These are phyloP conservation scores for Tricholomella constricta DNA, from an alignment of 768 basidiomycete genomes.

Conservation along the genomic window DNA sequence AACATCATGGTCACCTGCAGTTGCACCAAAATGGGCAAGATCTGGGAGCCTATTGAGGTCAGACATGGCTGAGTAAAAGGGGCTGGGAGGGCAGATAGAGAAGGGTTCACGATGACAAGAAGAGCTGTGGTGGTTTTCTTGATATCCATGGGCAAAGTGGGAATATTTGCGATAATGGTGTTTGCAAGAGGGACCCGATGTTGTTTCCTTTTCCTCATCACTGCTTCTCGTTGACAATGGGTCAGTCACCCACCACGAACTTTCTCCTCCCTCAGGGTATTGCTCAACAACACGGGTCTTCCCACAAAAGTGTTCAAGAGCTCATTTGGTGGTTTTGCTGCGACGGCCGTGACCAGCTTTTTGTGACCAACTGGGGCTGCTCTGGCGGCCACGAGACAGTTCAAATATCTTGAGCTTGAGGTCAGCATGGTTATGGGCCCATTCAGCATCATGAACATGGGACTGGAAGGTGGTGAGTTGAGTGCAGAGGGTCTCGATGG, in stretches of 20 bases:
- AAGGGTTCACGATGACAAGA: too few species aligned
- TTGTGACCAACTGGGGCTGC: not conserved
- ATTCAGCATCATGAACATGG: slow-evolving; percentile 9
- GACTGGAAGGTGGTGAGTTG: slow-evolving; percentile 13
- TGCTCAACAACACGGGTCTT: not conserved
- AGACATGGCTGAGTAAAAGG: not conserved
- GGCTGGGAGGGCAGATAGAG: not conserved
- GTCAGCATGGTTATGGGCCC: slow-evolving; percentile 14
- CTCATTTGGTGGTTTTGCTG: not conserved
- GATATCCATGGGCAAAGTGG: too few species aligned
- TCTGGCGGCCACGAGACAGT: not conserved
- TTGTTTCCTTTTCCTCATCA: not conserved
- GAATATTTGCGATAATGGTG: too few species aligned
- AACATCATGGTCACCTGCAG: not conserved
- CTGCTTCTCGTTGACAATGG: not conserved
- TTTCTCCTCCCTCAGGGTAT: not conserved
- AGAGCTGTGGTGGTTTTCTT: too few species aligned
- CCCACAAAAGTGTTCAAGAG: not conserved
- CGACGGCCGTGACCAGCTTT: not conserved
- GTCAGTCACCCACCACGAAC: not conserved
- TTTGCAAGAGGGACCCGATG: not conserved
- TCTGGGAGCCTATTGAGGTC: not conserved
- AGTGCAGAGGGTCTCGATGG: slow-evolving; percentile 10
- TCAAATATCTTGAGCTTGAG: slow-evolving; percentile 11
- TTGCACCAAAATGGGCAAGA: not conserved